phyloP scores from a whole-genome alignment of 768 basidiomycete genomes.

The Crucibulum laeve region DNA sequence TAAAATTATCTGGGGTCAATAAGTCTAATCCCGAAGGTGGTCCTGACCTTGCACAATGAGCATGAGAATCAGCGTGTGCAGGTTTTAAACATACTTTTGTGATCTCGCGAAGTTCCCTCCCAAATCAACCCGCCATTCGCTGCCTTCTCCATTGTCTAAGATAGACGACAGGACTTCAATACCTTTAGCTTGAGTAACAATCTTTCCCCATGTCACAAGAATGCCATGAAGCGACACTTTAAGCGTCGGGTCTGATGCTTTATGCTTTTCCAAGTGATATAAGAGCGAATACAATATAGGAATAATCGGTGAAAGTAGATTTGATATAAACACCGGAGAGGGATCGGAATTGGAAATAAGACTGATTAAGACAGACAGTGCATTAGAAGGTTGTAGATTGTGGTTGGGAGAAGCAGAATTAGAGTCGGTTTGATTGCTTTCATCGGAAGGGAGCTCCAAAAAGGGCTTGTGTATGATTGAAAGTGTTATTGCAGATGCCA shows the following conservation, averaged over 20 bases:
- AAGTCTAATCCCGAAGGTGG: slow-evolving; percentile 29
- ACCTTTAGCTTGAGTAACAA: slow-evolving; percentile 50
- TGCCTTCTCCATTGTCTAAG: slow-evolving; percentile 39
- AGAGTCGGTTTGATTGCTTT: background rate
- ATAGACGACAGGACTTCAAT: slow-evolving; percentile 56
- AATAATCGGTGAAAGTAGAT: slow-evolving; percentile 65
- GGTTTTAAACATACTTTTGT: slow-evolving; percentile 35
- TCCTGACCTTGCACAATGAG: slow-evolving; percentile 15
- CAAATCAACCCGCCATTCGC: slow-evolving; percentile 52
- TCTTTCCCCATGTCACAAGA: slow-evolving; percentile 72
- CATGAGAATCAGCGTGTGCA: slow-evolving; percentile 1
- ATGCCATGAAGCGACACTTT: slow-evolving; percentile 57
- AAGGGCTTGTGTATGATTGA: slow-evolving; percentile 54
- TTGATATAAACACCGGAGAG: slow-evolving; percentile 60
- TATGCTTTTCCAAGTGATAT: slow-evolving; percentile 46
- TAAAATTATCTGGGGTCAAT: slow-evolving; percentile 48
- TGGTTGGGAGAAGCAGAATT: background rate
- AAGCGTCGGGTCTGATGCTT: slow-evolving; percentile 60
- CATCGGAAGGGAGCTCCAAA: slow-evolving; percentile 9
- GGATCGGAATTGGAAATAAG: slow-evolving; percentile 78
- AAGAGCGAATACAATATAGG: slow-evolving; percentile 63
- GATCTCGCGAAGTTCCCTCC: slow-evolving; percentile 45
- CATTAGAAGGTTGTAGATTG: slow-evolving; percentile 25
- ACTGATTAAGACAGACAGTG: slow-evolving; percentile 46
- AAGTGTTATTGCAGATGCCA: slow-evolving; percentile 34